phyloP scores from a whole-genome alignment of 2,329 filamentous ascomycete genomes.

The Ramularia endophylla region DNA sequence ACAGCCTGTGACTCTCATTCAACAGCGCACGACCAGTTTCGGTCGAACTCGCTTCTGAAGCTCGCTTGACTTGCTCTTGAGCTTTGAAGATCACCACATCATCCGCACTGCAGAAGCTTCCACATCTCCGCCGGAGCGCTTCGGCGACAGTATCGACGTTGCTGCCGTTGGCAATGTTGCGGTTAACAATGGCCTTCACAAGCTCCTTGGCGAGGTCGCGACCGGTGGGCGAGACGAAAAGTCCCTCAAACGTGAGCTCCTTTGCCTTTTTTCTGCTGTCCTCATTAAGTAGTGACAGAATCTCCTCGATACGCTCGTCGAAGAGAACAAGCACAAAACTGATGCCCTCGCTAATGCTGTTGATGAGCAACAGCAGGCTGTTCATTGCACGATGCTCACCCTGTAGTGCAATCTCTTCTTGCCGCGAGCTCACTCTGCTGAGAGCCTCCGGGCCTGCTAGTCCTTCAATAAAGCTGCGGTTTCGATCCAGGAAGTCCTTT shows the following conservation, averaged over 20 bases:
- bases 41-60: constrained; percentile 66
- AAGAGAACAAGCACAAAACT: constrained; percentile 94
- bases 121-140: constrained; percentile 83
- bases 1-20: constrained; percentile 82
- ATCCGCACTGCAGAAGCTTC: constrained; percentile 94
- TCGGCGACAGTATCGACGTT: constrained; percentile 98
- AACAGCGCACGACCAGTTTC: constrained; percentile 73
- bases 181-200: constrained; percentile 96
- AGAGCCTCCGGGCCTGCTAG: constrained; percentile 84
- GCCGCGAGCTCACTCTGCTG: constrained; percentile 68
- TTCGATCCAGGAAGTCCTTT: constrained; percentile 76
- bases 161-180: constrained; percentile 92
- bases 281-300: constrained; percentile 69
- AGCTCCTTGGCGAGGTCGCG: constrained; percentile 88
- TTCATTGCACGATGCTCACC: constrained; percentile 91
- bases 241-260: constrained; percentile 75
- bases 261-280: constrained; percentile 62
- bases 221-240: constrained; percentile 74
- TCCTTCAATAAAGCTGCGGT: constrained; percentile 87
- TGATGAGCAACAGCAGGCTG: constrained; percentile 76
- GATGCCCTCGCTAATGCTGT: constrained; percentile 90
- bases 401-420: constrained; percentile 87
- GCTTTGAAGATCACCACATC: constrained; percentile 99
- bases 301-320: constrained; percentile 86
- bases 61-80: constrained; percentile 87